These are phyloP conservation scores for Penicillium sp. DNA, from an alignment of 2,329 filamentous ascomycete species.

Conservation along the genomic window DNA sequence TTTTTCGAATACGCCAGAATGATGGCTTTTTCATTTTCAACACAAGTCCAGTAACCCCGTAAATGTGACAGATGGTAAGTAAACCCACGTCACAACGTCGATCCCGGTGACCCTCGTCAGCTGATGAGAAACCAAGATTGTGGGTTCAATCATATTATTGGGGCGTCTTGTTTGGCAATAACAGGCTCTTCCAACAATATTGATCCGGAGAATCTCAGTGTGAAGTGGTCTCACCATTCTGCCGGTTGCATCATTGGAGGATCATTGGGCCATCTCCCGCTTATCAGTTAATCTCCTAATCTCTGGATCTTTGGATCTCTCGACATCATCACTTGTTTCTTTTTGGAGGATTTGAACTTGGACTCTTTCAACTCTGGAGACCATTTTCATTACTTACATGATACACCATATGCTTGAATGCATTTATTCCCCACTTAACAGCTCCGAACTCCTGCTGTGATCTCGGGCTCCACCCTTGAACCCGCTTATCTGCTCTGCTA, in stretches of 20 bases:
- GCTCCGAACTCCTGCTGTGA: neutral
- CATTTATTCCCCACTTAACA: neutral
- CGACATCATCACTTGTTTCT: neutral
- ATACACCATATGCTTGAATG: neutral
- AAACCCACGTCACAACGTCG: constrained; percentile 22
- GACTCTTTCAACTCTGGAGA: neutral
- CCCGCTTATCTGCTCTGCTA: neutral
- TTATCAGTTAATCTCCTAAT: constrained; percentile 9
- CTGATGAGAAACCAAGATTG: neutral
- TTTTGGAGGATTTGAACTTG: neutral
- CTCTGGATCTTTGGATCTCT: neutral
- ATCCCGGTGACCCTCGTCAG: constrained; percentile 37
- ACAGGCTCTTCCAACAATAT: neutral
- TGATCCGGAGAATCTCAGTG: neutral
- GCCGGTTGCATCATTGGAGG: constrained; percentile 23
- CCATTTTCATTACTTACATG: neutral
- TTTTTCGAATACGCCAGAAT: neutral
- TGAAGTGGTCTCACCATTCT: constrained; percentile 7
- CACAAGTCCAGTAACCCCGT: neutral
- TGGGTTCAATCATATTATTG: neutral
- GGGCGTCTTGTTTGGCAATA: neutral
- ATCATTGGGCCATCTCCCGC: constrained; percentile 11
- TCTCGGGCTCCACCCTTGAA: neutral
- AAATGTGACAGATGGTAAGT: neutral
- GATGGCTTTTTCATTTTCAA: neutral